Conservation (phyloP, 2,329 filamentous ascomycete genomes). For the Pseudocercospora pini-densiflorae region DNA sequence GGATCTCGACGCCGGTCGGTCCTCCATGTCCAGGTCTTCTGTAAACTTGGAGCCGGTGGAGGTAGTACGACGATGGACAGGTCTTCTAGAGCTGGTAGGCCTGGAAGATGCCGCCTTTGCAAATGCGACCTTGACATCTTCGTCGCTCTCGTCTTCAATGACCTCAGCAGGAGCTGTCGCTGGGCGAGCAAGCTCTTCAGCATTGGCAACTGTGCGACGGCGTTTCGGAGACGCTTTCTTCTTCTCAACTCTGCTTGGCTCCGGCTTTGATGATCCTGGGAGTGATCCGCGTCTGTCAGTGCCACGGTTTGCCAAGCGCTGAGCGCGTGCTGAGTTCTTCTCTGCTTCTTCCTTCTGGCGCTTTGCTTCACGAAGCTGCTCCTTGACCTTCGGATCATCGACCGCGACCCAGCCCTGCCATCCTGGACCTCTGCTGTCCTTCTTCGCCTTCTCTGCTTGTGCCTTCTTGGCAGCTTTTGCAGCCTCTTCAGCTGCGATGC, state of each 20-base stretch:
- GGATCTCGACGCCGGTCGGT: constrained; percentile 20
- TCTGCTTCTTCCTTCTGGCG: constrained; percentile 35
- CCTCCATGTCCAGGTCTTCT: constrained; percentile 23
- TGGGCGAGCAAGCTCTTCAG: constrained; percentile 7
- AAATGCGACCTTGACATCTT: constrained; percentile 17
- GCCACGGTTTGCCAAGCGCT: constrained; percentile 29
- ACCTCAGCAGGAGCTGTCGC: constrained; percentile 6
- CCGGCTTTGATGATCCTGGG: constrained; percentile 1
- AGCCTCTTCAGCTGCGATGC: constrained; percentile 34
- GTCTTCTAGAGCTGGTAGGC: constrained; percentile 7
- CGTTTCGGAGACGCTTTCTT: constrained; percentile 23
- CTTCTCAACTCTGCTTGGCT: constrained; percentile 13
- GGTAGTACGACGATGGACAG: constrained; percentile 20
- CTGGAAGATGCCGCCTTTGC: constrained; percentile 17
- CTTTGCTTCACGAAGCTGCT: constrained; percentile 35
- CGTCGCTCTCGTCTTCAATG: constrained; percentile 19
- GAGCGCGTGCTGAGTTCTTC: constrained; percentile 36
- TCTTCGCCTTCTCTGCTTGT: constrained; percentile 33
- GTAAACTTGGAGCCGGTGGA: constrained; percentile 30
- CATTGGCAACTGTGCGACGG: constrained; percentile 14
- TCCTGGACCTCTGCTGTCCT: constrained; percentile 31
- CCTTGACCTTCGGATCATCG: constrained; percentile 37
- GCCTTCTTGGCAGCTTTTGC: constrained; percentile 36
- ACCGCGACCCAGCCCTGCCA: constrained; percentile 40
- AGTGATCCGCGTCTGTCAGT: constrained; percentile 13